A percentile compares a stretch with the other conserved stretches of the same genome.
Evolutionary conservation across 257 asterid species (phyloP).

Genomic region (Lycium ferocissimum): DNA sequence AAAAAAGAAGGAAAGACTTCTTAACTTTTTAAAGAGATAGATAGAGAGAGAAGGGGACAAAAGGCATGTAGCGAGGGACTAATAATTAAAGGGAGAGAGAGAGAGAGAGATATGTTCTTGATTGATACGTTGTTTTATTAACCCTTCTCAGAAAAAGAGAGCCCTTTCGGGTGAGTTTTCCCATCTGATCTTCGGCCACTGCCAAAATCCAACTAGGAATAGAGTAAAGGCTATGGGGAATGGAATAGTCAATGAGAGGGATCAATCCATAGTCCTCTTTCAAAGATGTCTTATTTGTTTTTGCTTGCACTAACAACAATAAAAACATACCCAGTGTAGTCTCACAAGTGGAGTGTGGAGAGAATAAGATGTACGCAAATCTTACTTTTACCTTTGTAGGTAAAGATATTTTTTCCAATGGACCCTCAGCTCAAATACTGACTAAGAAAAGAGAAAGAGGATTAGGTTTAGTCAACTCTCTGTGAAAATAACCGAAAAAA

Average conservation of each 20-base stretch:
- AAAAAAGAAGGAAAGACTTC: too few relatives aligned
- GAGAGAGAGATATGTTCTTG: slow-evolving; percentile 35
- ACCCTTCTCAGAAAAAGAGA: not conserved
- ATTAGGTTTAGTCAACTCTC: too few relatives aligned
- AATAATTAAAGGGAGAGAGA: slow-evolving; percentile 37
- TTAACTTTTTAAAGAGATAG: too few relatives aligned
- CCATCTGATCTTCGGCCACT: slow-evolving; percentile 36
- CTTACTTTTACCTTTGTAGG: too few relatives aligned
- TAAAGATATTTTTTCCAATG: too few relatives aligned
- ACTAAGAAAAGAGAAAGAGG: too few relatives aligned
- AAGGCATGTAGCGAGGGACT: slow-evolving; percentile 13
- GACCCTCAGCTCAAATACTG: too few relatives aligned
- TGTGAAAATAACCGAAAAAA: too few relatives aligned
- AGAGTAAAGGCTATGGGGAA: slow-evolving; percentile 26
- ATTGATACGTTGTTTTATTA: slow-evolving; percentile 50
- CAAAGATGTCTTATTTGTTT: not conserved
- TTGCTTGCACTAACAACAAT: not conserved
- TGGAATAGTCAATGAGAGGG: slow-evolving; percentile 48
- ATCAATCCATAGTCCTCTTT: too few relatives aligned
- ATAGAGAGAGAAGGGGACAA: slow-evolving; percentile 20
- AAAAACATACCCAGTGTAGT: too few relatives aligned
- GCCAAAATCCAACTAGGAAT: slow-evolving; percentile 56
- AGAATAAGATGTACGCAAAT: too few relatives aligned
- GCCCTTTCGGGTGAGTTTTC: not conserved
- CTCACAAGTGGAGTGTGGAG: too few relatives aligned